Evolutionary conservation across 2,329 filamentous ascomycete genomes (phyloP).

Genomic region (Aspergillus novoparasiticus): DNA sequence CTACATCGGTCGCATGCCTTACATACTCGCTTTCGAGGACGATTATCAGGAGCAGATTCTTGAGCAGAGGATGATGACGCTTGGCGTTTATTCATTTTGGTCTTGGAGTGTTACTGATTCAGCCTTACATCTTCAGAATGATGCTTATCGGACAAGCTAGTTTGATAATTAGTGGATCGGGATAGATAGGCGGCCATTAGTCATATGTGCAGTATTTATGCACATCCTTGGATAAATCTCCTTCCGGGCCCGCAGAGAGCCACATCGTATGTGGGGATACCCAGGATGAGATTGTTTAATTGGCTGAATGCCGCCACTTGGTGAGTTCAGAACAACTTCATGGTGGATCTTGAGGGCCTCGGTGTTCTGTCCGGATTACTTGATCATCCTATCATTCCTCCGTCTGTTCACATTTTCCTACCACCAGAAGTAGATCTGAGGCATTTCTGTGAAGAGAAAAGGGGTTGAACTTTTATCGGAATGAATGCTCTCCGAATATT

Average conservation of each 20-base stretch:
- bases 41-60: background rate
- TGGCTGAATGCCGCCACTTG: background rate
- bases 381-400: too few species aligned
- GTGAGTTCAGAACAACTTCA: background rate
- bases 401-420: too few species aligned
- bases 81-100: background rate
- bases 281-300: background rate
- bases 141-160: background rate
- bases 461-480: background rate
- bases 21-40: background rate
- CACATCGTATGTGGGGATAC: background rate
- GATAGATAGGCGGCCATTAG: background rate
- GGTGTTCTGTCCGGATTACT: background rate
- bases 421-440: background rate
- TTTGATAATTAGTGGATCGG: background rate
- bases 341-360: background rate
- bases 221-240: background rate
- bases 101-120: background rate
- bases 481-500: background rate
- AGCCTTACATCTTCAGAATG: background rate
- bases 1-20: conserved; percentile 69
- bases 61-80: background rate
- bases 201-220: background rate
- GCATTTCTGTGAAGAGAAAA: background rate
- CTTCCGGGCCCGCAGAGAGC: background rate